Base-by-base conservation (phyloP, 371 early-diverging fungal genomes). In the Mortierella sp. region DNA sequence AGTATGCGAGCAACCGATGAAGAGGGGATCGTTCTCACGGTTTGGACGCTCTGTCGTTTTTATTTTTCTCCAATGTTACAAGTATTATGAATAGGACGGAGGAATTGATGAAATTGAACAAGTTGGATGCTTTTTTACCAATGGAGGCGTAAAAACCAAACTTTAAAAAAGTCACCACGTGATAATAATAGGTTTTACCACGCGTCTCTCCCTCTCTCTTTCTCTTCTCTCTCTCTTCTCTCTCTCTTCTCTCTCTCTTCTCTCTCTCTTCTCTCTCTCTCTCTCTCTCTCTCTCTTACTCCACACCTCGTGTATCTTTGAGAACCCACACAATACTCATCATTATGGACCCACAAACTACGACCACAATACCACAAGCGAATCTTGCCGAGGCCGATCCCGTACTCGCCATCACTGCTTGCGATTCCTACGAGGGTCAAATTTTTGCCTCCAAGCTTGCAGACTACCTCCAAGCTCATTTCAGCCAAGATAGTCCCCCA, bases 361-460 rank as follows among this genome's bases (percentile, higher is more conserved):
- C 50, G n/a, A 45, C 21, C 8, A n/a, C 6, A 50, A 50, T 5
- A n/a, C n/a, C 57, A 48, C 19, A 62, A 10, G 22, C 21, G 28
- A 19, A 33, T 67, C 63, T 40, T 45, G 24, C 47, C 3, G 63
- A 63, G n/a, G 33, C 9, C n/a, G 38, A 53, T 21, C 32, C 57
- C 7, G 21, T 55, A 4, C 63, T 77, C 32, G 78, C 73, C n/a
- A 77, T 77, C 66, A 72, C 73, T 43, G 62, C 48, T 47, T 77
- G 77, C 58, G 73, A 72, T 33, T 33, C 72, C 6, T 77, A 65
- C 52, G 77, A 72, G 48, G 77, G 77, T 4, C 65, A 61, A 10
- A n/a, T 63, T 40, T 65, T 77, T 5, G 77, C 77, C 13, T 63
- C 50, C 24, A 45, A 45, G 38, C 72, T 77, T 19, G 58, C 72